Conservation (phyloP, 768 basidiomycete species). For the Gloeopeniophorella convolvens region DNA sequence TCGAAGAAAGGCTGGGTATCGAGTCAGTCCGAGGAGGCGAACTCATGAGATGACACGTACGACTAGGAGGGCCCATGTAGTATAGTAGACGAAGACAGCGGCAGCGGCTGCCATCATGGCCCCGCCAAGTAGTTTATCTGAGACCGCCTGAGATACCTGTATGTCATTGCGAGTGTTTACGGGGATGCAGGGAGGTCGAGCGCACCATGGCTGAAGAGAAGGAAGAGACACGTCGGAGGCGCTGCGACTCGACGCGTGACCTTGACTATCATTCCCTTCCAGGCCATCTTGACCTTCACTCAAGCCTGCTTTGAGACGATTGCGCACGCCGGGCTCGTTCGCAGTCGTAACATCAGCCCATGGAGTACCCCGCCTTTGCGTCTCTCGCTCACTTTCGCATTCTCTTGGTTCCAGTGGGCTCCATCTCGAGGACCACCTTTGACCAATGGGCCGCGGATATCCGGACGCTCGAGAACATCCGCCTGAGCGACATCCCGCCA, state of each 20-base stretch:
- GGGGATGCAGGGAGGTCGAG: background rate
- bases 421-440: constrained; percentile 61
- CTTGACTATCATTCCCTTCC: background rate
- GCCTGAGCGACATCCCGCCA: constrained; percentile 77
- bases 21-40: too few species aligned
- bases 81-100: constrained; percentile 82
- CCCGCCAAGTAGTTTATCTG: constrained; percentile 77
- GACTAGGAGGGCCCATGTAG: constrained; percentile 83
- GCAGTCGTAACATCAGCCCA: constrained; percentile 25
- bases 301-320: background rate
- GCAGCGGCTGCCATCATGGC: constrained; percentile 74
- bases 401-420: constrained; percentile 80
- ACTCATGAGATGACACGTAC: constrained; percentile 44
- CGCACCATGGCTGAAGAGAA: constrained; percentile 5
- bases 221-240: background rate
- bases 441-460: constrained; percentile 72
- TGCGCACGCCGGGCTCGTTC: background rate
- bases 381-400: constrained; percentile 83
- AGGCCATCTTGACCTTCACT: too few species aligned
- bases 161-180: background rate
- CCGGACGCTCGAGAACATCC: constrained; percentile 62
- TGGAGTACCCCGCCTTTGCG: constrained; percentile 70
- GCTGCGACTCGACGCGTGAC: background rate
- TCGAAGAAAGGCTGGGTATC: constrained; percentile 72
- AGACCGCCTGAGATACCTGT: constrained; percentile 46